Base-by-base conservation (phyloP, 352 stramenopile genomes). In the Phytophthora citrophthora region DNA sequence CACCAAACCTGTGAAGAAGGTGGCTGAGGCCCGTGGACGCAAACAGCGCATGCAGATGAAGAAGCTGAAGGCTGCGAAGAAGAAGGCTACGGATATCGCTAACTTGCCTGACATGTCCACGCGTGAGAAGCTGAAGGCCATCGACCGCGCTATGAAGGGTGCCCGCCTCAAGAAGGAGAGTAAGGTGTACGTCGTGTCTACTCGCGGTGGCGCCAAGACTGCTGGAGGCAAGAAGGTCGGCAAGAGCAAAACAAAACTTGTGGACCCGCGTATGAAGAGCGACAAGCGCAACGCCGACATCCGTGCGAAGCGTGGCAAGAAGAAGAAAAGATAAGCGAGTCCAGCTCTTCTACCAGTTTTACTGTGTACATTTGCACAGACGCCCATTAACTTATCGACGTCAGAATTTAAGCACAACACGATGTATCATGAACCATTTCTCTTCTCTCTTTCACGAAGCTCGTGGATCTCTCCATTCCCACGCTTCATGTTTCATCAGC, bases 1-100 rank as follows among this genome's bases (percentile, higher is more conserved):
- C 1, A 95, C 88, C 0, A 99, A 99, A 72, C 97, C 97, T 3
- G 98, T 99, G 46, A 98, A 98, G 64, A 99, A 99, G 83, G 98
- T 99, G 6, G 97, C 97, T 1, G 97, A 99, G 68, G 98, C 98
- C 6, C 86, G 97, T 39, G 95, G 91, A 0, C 90, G 98, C 38
- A 99, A 99, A 86, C 81, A 91, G 39, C 96, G 96, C 4, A 64
- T 96, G 64, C 74, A 90, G 59, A 90, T 99, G 68, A 95, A 95
- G 73, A 98, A 98, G 81, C 77, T 99, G 12, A 97, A 97, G 67
- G 87, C 93, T 10, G 97, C 97, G 0, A 99, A 99, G 81, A 98
- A 98, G 78, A 97, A 99, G 79, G 96, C 97, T 1, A 96, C 97
- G 43, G 86, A 97, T 47, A 96, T 99, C 54, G 96, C 96, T 10